phyloP scores from a whole-genome alignment of 192 early-diverging fungal genomes.

The Backusella parvicylindrica region DNA sequence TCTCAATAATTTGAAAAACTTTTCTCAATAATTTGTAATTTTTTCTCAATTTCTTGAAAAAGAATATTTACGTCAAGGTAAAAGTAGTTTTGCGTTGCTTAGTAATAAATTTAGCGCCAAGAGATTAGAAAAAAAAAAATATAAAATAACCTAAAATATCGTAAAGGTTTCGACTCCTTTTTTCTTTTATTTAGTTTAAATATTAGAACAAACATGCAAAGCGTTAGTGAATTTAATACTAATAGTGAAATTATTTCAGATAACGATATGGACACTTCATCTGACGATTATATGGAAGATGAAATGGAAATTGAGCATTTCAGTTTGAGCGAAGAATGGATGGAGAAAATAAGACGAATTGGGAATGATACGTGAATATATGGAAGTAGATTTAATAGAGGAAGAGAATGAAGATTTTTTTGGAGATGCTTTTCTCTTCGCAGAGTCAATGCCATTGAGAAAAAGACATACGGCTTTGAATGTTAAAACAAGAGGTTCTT shows the following conservation, averaged over 20 bases:
- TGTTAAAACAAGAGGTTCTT: slow-evolving; percentile 12
- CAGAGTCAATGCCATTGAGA: slow-evolving; percentile 13
- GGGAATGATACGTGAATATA: slow-evolving; percentile 10
- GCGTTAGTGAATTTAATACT: slow-evolving; percentile 12
- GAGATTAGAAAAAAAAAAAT: slow-evolving; percentile 8
- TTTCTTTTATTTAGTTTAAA: slow-evolving; percentile 22
- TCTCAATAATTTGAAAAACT: too few relatives aligned
- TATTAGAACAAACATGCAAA: slow-evolving; percentile 21
- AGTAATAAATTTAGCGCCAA: slow-evolving; percentile 8
- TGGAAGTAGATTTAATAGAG: slow-evolving; percentile 13
- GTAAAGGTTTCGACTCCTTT: slow-evolving; percentile 15
- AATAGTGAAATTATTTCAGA: slow-evolving; percentile 11
- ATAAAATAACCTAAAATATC: slow-evolving; percentile 14
- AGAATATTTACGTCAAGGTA: slow-evolving; percentile 15
- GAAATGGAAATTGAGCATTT: slow-evolving; percentile 15
- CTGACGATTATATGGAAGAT: slow-evolving; percentile 18
- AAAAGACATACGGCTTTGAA: slow-evolving; percentile 17
- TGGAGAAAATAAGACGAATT: slow-evolving; percentile 11
- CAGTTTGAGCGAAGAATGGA: slow-evolving; percentile 13
- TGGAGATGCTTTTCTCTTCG: slow-evolving; percentile 11
- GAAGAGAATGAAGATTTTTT: slow-evolving; percentile 14
- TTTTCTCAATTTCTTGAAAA: too few relatives aligned
- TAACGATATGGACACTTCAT: slow-evolving; percentile 19
- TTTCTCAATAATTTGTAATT: too few relatives aligned
- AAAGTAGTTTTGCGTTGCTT: slow-evolving; percentile 7